Evolutionary conservation across 805 yeast genomes (phyloP).

Genomic region (Candida nitratophila): DNA sequence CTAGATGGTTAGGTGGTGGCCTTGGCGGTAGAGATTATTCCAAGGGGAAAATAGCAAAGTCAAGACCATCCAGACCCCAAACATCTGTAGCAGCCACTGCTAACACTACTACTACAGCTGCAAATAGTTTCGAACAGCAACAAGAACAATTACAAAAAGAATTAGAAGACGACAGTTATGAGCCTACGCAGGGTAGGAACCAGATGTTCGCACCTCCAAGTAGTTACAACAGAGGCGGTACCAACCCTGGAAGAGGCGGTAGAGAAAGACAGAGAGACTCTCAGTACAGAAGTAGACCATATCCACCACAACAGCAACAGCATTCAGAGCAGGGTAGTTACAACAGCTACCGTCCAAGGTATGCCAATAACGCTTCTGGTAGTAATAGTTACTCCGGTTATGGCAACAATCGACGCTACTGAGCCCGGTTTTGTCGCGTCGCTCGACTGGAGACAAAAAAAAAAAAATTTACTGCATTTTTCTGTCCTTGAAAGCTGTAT

Average conservation of each 20-base stretch:
- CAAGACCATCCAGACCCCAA: not conserved
- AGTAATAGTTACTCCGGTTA: not conserved
- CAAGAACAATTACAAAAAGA: not conserved
- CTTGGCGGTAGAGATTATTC: conserved; percentile 54
- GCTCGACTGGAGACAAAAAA: too few relatives aligned
- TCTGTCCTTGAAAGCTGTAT: too few relatives aligned
- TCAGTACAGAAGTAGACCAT: not conserved
- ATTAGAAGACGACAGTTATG: not conserved
- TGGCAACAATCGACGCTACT: not conserved
- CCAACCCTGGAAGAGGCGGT: not conserved
- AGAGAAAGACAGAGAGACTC: not conserved
- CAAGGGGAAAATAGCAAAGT: not conserved
- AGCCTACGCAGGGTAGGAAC: conserved; percentile 3
- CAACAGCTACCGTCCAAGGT: not conserved
- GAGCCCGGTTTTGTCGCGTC: too few relatives aligned
- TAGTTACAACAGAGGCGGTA: conserved; percentile 4
- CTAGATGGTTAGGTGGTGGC: conserved; percentile 83
- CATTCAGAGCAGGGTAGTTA: not conserved
- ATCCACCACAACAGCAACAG: not conserved
- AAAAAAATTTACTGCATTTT: too few relatives aligned
- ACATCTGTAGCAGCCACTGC: not conserved
- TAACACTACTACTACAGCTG: conserved; percentile 1
- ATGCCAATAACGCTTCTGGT: not conserved
- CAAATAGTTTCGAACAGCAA: not conserved
- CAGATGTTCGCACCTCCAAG: conserved; percentile 15